Evolutionary conservation across 2,329 filamentous ascomycete species (phyloP), one percentile per base, ranked within the genome.

Genomic region (Fusarium hainanense): DNA sequence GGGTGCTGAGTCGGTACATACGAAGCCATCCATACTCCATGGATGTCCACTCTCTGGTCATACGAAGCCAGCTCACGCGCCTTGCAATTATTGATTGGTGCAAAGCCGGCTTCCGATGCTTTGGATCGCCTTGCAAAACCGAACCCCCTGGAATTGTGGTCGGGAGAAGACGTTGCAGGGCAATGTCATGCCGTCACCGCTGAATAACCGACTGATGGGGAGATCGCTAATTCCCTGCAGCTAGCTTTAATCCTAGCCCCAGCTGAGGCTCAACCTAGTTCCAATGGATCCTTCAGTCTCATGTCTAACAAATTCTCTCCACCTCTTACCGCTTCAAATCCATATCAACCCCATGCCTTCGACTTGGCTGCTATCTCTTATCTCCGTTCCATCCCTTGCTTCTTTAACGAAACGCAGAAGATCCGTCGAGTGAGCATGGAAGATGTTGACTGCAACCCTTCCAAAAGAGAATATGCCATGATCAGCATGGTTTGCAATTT

Each of bases 51-150:
- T 56, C 49, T 69, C 62, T 67, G 72, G 54, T 55, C 65, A 64
- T 66, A 41, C 54, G 57, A 49, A 49, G 46, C 47, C 40, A 61
- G 57, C 68, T 72, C 66, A 68, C 57, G 40, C 46, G 50, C 64
- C 62, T 60, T 46, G 54, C 58, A 52, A 37, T 62, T 65, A 61
- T 62, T 71, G 69, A 75, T 75, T 73, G 73, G 73, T 54, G 56
- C 65, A 50, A 54, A 48, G 44, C 46, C 49, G 42, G 50, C 55
- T 66, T 60, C 70, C 66, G 66, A 49, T 27, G 60, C 54, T 52
- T 63, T 74, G 72, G 71, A 66, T 72, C 67, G 51, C 52, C 62
- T 67, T 27, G 48, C 46, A 42, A 54, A 49, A 64, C 37, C 14
- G 25, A 23, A 54, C 58, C 72, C 32, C 70, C 63, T 70, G 59